A percentile compares a stretch with the other conserved stretches of the same genome.
phyloP scores from a whole-genome alignment of 495 filamentous ascomycete species.

The Thermothielavioides terrestris region DNA sequence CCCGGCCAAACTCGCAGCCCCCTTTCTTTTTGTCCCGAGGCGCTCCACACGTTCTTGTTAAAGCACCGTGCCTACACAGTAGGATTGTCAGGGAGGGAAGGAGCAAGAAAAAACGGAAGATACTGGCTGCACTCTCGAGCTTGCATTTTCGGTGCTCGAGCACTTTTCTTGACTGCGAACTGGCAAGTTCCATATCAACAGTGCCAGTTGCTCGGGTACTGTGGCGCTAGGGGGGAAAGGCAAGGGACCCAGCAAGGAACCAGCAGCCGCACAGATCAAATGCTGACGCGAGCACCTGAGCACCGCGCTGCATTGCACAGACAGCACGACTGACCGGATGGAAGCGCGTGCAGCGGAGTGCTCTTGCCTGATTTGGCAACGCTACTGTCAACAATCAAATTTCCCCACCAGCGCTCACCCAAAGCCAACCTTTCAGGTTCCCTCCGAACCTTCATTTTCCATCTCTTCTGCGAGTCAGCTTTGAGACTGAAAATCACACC shows the following conservation, averaged over 20 bases:
- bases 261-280: neutral
- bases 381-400: slow-evolving; percentile 32
- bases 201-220: too few species aligned
- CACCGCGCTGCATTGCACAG: neutral
- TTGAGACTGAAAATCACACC: slow-evolving; percentile 9
- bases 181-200: too few species aligned
- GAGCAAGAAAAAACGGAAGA: too few species aligned
- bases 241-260: too few species aligned
- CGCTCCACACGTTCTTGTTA: neutral
- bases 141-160: too few species aligned
- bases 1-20: neutral
- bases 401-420: slow-evolving; percentile 24
- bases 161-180: too few species aligned
- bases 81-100: too few species aligned
- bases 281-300: slow-evolving; percentile 3
- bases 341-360: slow-evolving; percentile 12
- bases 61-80: too few species aligned
- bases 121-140: too few species aligned
- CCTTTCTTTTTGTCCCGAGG: neutral
- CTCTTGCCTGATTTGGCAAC: slow-evolving; percentile 26
- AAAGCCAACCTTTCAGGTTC: slow-evolving; percentile 23
- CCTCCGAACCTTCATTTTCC: slow-evolving; percentile 28
- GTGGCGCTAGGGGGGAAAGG: neutral
- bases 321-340: slow-evolving; percentile 19
- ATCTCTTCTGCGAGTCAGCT: slow-evolving; percentile 19